Evolutionary conservation across 768 basidiomycete species (phyloP), one percentile per base, ranked within the genome.

Genomic region (Pisolithus orientalis): DNA sequence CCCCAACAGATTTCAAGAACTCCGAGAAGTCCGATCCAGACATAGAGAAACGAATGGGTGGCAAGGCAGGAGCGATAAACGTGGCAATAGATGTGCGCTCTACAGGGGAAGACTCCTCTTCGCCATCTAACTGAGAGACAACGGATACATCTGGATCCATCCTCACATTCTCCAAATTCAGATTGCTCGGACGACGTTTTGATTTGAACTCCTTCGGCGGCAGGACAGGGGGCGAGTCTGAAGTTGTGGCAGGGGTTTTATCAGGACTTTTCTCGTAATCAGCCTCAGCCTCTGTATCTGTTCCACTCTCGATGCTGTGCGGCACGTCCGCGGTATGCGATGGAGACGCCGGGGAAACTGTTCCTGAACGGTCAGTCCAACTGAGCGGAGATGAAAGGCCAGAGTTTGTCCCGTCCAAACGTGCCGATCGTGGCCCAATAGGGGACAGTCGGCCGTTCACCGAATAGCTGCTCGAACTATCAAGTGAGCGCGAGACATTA

Each of bases 11-110:
- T 58, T 69, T 80, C 47, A 89, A 75, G 16, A 89, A 67, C 53
- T 87, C 86, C 0, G 84, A 81, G 62, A 97, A 94, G 65, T 95
- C 93, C 0, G 82, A 74, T 44, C 83, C 79, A 53, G 82, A 87
- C 71, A 95, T 78, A 14, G 93, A 94, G 66, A 95, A 87, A n/a
- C 90, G 83, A 61, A 95, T 93, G 0, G 90, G 90, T 3, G 92
- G 92, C 28, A 94, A 73, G 3, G 90, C 88, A 38, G 93, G 92
- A 0, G 90, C 87, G 46, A 91, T 89, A 65, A 87, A 87, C 17
- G 90, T 90, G 6, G 87, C 74, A 59, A 79, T 79, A 7, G 85
- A 83, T 10, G 78, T 82, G 40, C 76, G 79, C 62, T 88, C 80
- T 29, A 87, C 79, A 0, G 83, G 80, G 1, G 82, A 80, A 10